Percentiles rank a stretch among this genome's conserved stretches.
Conservation (phyloP, 129 eudicot species). For the Saussurea involucrata region DNA sequence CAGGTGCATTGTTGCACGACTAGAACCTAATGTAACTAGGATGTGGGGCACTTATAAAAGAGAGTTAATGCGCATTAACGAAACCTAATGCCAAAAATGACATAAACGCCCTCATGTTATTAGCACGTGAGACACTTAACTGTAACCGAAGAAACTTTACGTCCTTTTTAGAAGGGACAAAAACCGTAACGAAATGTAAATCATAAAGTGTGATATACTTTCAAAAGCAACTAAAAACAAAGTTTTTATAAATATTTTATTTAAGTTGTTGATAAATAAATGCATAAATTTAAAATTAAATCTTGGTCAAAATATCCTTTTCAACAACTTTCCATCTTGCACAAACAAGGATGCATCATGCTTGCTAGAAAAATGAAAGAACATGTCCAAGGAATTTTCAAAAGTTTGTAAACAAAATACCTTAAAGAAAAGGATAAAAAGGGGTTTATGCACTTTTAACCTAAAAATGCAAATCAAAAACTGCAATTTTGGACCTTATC, state of each 20-base stretch:
- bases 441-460: not conserved
- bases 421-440: conserved; percentile 10
- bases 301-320: not conserved
- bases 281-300: not conserved
- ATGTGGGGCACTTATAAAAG: not conserved
- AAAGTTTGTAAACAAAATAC: conserved; percentile 24
- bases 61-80: not conserved
- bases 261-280: not conserved
- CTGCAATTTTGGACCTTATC: not conserved
- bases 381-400: conserved; percentile 10
- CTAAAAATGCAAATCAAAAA: not conserved
- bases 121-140: not conserved
- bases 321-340: not conserved
- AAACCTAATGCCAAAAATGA: not conserved
- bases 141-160: not conserved
- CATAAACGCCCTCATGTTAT: not conserved
- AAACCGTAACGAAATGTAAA: not conserved
- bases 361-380: conserved; percentile 11
- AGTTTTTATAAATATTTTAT: not conserved
- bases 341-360: conserved; percentile 8
- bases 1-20: not conserved
- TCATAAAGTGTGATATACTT: not conserved
- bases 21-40: not conserved
- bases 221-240: not conserved
- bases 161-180: not conserved